A percentile compares a stretch with the other conserved stretches of the same genome.
Conservation (phyloP, 1,284 basidiomycete species). For the Earliella scabrosa region DNA sequence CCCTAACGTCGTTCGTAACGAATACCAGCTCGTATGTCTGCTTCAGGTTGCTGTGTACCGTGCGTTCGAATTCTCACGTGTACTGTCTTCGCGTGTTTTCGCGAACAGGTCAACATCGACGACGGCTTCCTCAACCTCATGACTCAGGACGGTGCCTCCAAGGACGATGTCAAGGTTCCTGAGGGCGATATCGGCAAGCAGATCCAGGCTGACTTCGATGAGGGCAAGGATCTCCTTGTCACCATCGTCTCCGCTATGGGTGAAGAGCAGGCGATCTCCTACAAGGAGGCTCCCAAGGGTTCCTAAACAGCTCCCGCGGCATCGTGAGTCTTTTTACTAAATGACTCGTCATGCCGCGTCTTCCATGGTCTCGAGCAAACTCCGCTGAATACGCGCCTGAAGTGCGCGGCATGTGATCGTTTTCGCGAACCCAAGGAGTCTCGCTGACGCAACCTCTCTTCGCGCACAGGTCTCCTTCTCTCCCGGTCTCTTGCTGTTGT, state of each 20-base stretch:
- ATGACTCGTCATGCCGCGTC: not conserved
- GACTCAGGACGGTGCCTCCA: constrained; percentile 80
- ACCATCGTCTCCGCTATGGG: constrained; percentile 93
- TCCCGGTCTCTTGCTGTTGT: constrained; percentile 24
- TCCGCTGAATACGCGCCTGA: not conserved
- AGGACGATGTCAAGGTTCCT: constrained; percentile 96
- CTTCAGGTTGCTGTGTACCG: not conserved
- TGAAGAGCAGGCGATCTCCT: constrained; percentile 90
- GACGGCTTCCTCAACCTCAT: constrained; percentile 97
- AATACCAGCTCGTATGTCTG: constrained; percentile 87
- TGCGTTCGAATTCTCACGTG: not conserved
- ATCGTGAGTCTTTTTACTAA: constrained; percentile 2
- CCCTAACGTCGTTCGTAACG: constrained; percentile 89
- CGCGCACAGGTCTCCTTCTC: constrained; percentile 4
- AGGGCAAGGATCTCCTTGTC: constrained; percentile 87
- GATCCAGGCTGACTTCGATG: constrained; percentile 80
- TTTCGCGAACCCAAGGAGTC: not conserved
- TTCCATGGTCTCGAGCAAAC: not conserved
- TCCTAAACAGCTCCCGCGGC: constrained; percentile 27
- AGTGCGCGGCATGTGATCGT: not conserved
- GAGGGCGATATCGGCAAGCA: constrained; percentile 84
- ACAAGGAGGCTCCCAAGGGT: constrained; percentile 81
- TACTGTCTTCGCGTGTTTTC: no score
- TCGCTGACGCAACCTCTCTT: not conserved
- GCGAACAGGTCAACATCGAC: constrained; percentile 76